A percentile compares a stretch with the other conserved stretches of the same genome.
Conservation (phyloP, 805 yeast genomes). For the Candida railenensis region DNA sequence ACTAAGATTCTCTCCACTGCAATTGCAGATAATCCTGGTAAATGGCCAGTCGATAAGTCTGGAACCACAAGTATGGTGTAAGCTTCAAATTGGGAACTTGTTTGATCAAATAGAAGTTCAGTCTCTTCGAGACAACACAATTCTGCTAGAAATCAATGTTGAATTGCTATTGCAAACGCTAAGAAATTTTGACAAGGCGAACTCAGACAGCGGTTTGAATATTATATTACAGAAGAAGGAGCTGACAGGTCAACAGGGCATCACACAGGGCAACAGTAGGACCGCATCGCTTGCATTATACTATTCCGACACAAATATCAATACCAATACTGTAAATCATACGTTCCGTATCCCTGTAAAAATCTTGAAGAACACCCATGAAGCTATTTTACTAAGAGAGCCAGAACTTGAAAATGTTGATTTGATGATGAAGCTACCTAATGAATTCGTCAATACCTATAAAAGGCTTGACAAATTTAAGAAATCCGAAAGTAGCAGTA, state of each 20-base stretch:
- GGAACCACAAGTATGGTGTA: constrained; percentile 73
- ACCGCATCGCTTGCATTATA: constrained; percentile 55
- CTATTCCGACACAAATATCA: constrained; percentile 47
- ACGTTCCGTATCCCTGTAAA: constrained; percentile 72
- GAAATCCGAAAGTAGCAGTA: constrained; percentile 17
- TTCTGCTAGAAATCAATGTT: constrained; percentile 60
- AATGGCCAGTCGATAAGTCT: constrained; percentile 37
- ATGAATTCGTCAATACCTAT: constrained; percentile 51
- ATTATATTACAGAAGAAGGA: constrained; percentile 52
- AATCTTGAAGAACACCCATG: constrained; percentile 54
- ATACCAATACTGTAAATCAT: constrained; percentile 53
- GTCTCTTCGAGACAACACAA: constrained; percentile 51
- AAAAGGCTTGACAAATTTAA: constrained; percentile 67
- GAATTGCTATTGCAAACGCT: constrained; percentile 61
- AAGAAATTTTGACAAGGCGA: constrained; percentile 53
- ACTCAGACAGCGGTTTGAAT: constrained; percentile 44
- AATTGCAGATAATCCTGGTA: constrained; percentile 50
- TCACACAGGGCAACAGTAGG: constrained; percentile 27
- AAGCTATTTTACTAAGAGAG: constrained; percentile 49
- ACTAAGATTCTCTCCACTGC: constrained; percentile 51
- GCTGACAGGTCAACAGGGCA: constrained; percentile 21
- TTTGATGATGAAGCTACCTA: constrained; percentile 52
- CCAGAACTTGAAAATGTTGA: constrained; percentile 61
- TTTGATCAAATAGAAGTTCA: constrained; percentile 52
- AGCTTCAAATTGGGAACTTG: constrained; percentile 42